Evolutionary conservation across 2,329 filamentous ascomycete genomes (phyloP).

Genomic region (Fusarium verticillioides): DNA sequence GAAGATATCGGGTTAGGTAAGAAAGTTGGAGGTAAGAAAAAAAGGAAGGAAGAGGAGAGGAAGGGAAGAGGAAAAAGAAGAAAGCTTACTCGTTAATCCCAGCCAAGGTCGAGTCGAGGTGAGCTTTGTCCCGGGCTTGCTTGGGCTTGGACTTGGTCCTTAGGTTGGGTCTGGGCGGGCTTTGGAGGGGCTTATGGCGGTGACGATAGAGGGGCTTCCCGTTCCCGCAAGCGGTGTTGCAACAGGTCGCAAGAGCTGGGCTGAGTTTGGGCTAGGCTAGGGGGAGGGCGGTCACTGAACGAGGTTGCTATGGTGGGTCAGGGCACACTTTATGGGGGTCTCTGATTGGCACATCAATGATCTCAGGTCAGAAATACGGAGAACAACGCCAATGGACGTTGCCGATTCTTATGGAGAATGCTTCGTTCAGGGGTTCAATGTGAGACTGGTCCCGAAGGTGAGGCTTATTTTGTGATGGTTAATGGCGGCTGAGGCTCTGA

Average conservation of each 20-base stretch:
- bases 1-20: slow-evolving; percentile 9
- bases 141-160: not conserved
- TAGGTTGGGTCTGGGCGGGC: slow-evolving; percentile 7
- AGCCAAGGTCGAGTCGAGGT: slow-evolving; percentile 35
- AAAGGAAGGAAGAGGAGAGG: slow-evolving; percentile 29
- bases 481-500: slow-evolving; percentile 15
- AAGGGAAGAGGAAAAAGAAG: slow-evolving; percentile 21
- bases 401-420: slow-evolving; percentile 20
- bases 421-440: slow-evolving; percentile 28
- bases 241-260: slow-evolving; percentile 21
- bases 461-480: slow-evolving; percentile 29
- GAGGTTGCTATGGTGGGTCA: slow-evolving; percentile 19
- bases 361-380: slow-evolving; percentile 11
- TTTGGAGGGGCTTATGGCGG: slow-evolving; percentile 42
- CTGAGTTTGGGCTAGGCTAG: slow-evolving; percentile 9
- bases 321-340: not conserved
- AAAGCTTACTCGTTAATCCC: slow-evolving; percentile 37
- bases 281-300: slow-evolving; percentile 25
- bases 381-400: slow-evolving; percentile 21
- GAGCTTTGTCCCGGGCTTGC: slow-evolving; percentile 34
- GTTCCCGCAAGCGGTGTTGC: slow-evolving; percentile 41
- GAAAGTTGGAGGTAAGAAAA: slow-evolving; percentile 15
- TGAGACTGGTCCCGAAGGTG: slow-evolving; percentile 9
- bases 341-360: not conserved
- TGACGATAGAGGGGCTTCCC: slow-evolving; percentile 50